These are phyloP conservation scores for Elongisporangium anandrum DNA, from an alignment of 352 stramenopile species.

Conservation along the genomic window DNA sequence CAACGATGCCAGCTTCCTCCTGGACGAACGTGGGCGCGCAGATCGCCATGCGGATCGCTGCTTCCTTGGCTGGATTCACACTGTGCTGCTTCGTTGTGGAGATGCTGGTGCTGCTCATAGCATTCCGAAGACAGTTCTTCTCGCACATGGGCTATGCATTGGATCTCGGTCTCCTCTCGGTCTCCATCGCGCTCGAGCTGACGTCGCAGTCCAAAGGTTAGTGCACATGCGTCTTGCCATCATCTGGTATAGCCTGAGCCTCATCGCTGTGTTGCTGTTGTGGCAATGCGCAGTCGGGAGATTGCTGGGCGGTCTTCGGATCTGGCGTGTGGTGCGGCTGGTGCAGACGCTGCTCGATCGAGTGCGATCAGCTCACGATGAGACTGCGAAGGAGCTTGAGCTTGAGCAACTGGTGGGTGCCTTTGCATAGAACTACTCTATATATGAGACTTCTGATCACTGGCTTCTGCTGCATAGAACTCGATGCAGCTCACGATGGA, in stretches of 20 bases:
- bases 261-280: not conserved
- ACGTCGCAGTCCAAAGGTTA: slow-evolving; percentile 53
- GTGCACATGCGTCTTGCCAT: not conserved
- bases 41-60: slow-evolving; percentile 29
- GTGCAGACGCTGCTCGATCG: slow-evolving; percentile 41
- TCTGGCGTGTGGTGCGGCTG: slow-evolving; percentile 62
- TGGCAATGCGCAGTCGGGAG: slow-evolving; percentile 23
- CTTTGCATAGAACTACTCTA: not conserved
- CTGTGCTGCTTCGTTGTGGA: slow-evolving; percentile 61
- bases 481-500: slow-evolving; percentile 35
- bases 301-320: slow-evolving; percentile 42
- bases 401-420: slow-evolving; percentile 36
- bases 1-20: not conserved
- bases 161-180: slow-evolving; percentile 30
- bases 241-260: not conserved
- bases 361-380: slow-evolving; percentile 38
- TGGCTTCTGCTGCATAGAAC: slow-evolving; percentile 14
- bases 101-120: slow-evolving; percentile 27
- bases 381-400: slow-evolving; percentile 31
- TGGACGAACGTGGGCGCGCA: slow-evolving; percentile 5
- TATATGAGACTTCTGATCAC: not conserved
- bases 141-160: slow-evolving; percentile 54
- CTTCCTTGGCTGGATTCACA: slow-evolving; percentile 56
- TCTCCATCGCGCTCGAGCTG: slow-evolving; percentile 34
- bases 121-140: slow-evolving; percentile 49